These are phyloP conservation scores for Scytalidium sp. DNA, from an alignment of 2,329 filamentous ascomycete genomes.

Conservation along the genomic window DNA sequence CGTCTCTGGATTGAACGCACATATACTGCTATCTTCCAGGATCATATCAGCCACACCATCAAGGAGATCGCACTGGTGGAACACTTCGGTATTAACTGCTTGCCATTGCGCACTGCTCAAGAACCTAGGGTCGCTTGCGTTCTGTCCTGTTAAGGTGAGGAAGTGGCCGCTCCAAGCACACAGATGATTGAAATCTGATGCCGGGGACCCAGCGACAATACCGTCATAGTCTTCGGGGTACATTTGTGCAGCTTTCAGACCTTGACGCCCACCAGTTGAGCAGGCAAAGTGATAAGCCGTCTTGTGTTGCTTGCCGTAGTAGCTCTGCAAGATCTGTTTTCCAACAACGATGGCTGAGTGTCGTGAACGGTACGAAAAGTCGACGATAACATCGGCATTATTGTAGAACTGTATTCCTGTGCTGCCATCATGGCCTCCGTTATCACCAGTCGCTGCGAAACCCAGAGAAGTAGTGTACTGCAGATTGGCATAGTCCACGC, in stretches of 20 bases:
- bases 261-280: conserved; percentile 37
- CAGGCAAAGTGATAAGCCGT: conserved; percentile 37
- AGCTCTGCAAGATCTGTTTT: neutral
- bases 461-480: neutral
- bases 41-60: conserved; percentile 34
- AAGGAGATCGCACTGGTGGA: conserved; percentile 31
- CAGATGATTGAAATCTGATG: conserved; percentile 19
- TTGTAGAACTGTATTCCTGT: conserved; percentile 13
- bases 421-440: conserved; percentile 24
- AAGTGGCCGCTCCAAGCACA: conserved; percentile 8
- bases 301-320: conserved; percentile 26
- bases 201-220: conserved; percentile 35
- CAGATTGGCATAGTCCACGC: conserved; percentile 16
- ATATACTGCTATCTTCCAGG: conserved; percentile 33
- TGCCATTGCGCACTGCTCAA: conserved; percentile 20
- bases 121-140: conserved; percentile 26
- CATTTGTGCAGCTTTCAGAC: conserved; percentile 34
- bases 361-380: conserved; percentile 20
- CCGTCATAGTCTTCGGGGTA: conserved; percentile 38
- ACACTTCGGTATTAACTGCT: conserved; percentile 19
- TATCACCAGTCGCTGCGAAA: conserved; percentile 15
- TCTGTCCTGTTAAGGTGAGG: conserved; percentile 10
- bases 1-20: conserved; percentile 23
- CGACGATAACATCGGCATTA: conserved; percentile 17
- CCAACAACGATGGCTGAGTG: neutral